These are phyloP conservation scores for Aspergillus aculeatus DNA, from an alignment of 2,329 filamentous ascomycete species.

Conservation along the genomic window DNA sequence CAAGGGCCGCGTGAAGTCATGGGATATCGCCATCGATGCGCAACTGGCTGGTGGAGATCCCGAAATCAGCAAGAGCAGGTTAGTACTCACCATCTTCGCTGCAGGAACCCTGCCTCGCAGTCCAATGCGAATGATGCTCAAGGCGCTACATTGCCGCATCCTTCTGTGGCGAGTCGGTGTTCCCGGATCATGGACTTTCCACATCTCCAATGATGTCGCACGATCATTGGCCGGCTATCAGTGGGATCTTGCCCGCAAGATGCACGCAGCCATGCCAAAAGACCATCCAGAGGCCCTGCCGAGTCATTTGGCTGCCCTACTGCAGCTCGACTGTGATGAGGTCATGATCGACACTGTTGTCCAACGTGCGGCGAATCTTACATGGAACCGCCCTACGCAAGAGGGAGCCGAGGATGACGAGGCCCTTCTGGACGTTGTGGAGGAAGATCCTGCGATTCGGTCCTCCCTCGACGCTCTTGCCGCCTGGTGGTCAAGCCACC, in stretches of 20 bases:
- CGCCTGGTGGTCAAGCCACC: constrained; percentile 81
- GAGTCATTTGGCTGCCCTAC: constrained; percentile 70
- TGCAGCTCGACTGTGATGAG: constrained; percentile 77
- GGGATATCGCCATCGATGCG: constrained; percentile 89
- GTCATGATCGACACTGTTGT: constrained; percentile 76
- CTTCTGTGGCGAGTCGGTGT: constrained; percentile 77
- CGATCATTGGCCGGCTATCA: constrained; percentile 70
- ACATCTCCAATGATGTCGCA: constrained; percentile 66
- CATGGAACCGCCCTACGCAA: constrained; percentile 77
- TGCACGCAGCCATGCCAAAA: constrained; percentile 50
- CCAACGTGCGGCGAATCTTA: constrained; percentile 83
- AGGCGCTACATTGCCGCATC: constrained; percentile 86
- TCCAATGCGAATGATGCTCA: constrained; percentile 81
- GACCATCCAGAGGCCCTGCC: constrained; percentile 67
- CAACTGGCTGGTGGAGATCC: constrained; percentile 87
- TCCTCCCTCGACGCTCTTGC: constrained; percentile 87
- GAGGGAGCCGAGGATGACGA: constrained; percentile 63
- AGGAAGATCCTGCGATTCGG: constrained; percentile 79
- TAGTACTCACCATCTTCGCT: constrained; percentile 82
- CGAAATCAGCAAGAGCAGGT: constrained; percentile 82
- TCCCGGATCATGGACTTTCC: constrained; percentile 63
- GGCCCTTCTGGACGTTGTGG: constrained; percentile 75
- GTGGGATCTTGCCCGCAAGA: constrained; percentile 76
- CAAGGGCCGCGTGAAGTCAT: constrained; percentile 80
- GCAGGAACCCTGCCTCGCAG: constrained; percentile 84